phyloP scores from a whole-genome alignment of 306 rosid genomes.

The Sicyos baderoa region DNA sequence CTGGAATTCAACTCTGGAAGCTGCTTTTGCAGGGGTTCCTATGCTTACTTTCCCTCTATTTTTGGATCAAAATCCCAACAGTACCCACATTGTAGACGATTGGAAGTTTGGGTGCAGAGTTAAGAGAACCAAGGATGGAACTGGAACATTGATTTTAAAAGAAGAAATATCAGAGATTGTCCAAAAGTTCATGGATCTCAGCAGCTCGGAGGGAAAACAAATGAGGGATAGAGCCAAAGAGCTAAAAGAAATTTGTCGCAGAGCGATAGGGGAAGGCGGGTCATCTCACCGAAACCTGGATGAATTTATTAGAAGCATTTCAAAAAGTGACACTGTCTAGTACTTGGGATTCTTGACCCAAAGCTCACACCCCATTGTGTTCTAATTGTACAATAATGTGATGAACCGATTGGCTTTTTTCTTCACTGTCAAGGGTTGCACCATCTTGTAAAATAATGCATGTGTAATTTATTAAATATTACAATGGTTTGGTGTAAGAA shows the following conservation, averaged over 20 bases:
- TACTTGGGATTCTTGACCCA: conserved; percentile 8
- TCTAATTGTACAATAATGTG: neutral
- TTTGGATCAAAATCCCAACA: conserved; percentile 31
- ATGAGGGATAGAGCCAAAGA: conserved; percentile 28
- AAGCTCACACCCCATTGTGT: neutral
- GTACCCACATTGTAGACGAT: conserved; percentile 34
- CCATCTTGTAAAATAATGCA: neutral
- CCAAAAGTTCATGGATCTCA: conserved; percentile 30
- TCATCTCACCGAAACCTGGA: conserved; percentile 32
- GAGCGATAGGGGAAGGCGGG: conserved; percentile 27
- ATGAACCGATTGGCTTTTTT: neutral
- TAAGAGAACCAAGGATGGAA: conserved; percentile 16
- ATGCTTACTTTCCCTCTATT: conserved; percentile 28
- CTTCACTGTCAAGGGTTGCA: neutral
- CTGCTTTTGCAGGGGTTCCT: conserved; percentile 32
- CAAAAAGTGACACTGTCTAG: conserved; percentile 8
- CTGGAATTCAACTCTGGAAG: conserved; percentile 39
- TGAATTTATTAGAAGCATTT: conserved; percentile 32
- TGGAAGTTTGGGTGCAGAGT: conserved; percentile 36
- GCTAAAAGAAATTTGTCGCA: conserved; percentile 13
- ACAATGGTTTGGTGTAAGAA: conserved; percentile 3
- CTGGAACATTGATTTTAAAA: conserved; percentile 15
- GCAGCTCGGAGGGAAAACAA: conserved; percentile 25
- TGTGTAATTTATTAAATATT: neutral
- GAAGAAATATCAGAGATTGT: conserved; percentile 31